Evolutionary conservation across 75 land plant species (phyloP).

Genomic region (Cryptomeria japonica): DNA sequence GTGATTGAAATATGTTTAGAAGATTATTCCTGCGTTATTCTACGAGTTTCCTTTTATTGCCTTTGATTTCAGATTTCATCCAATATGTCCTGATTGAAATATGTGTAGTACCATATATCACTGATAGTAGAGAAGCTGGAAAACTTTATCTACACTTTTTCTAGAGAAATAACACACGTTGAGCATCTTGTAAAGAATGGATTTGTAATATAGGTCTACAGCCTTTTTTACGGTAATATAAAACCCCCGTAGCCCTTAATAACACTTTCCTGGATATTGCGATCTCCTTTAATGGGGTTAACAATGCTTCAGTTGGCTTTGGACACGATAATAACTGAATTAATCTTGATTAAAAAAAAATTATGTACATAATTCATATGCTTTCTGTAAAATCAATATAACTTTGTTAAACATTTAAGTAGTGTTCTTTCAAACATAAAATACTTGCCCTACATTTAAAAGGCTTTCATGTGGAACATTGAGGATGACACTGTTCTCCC

Average conservation of each 20-base stretch:
- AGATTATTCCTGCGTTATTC: neutral
- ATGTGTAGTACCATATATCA: neutral
- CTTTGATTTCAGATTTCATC: neutral
- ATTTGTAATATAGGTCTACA: neutral
- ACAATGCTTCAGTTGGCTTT: neutral
- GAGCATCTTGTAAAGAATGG: neutral
- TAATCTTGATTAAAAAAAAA: neutral
- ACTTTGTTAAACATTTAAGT: neutral
- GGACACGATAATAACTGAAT: neutral
- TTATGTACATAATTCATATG: neutral
- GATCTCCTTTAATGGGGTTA: neutral
- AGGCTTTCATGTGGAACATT: slow-evolving; percentile 45
- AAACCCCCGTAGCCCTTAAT: neutral
- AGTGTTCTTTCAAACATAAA: slow-evolving; percentile 23
- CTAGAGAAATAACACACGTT: neutral
- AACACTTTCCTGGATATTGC: neutral
- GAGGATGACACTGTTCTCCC: slow-evolving; percentile 30
- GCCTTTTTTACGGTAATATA: neutral
- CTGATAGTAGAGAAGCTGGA: neutral
- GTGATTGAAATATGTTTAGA: neutral
- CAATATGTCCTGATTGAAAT: neutral
- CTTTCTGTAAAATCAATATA: neutral
- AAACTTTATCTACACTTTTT: neutral
- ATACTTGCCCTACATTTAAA: slow-evolving; percentile 44
- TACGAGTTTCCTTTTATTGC: neutral